These are phyloP conservation scores for Aspergillus indologenus DNA, from an alignment of 495 filamentous ascomycete genomes.

Conservation along the genomic window DNA sequence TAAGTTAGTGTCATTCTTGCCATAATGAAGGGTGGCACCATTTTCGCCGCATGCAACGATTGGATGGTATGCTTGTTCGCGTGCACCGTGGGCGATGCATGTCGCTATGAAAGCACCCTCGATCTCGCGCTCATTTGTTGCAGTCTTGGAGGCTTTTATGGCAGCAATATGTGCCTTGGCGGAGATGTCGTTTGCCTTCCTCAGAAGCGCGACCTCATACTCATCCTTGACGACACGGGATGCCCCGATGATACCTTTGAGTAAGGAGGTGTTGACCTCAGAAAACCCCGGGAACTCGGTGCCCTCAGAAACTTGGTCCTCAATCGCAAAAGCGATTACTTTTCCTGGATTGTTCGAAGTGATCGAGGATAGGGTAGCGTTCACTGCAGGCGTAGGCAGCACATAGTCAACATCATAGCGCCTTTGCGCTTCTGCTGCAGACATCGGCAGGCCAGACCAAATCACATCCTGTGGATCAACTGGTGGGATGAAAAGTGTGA, in stretches of 20 bases:
- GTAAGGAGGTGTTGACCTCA: conserved; percentile 19
- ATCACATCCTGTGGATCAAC: conserved; percentile 88
- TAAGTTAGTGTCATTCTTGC: conserved; percentile 68
- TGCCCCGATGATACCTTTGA: conserved; percentile 76
- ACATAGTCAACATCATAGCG: conserved; percentile 84
- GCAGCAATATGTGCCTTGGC: conserved; percentile 71
- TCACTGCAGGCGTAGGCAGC: conserved; percentile 64
- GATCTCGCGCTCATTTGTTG: conserved; percentile 77
- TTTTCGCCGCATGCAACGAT: conserved; percentile 76
- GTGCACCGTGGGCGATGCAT: conserved; percentile 72
- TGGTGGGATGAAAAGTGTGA: conserved; percentile 90
- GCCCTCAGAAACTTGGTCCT: conserved; percentile 62
- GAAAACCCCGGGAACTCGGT: conserved; percentile 51
- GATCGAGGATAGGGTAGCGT: conserved; percentile 54
- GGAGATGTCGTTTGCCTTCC: conserved; percentile 79
- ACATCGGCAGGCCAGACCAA: conserved; percentile 88
- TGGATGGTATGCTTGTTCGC: conserved; percentile 77
- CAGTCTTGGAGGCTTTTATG: conserved; percentile 60
- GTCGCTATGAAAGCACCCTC: conserved; percentile 71
- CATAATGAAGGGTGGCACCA: conserved; percentile 85
- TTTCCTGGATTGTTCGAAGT: conserved; percentile 44
- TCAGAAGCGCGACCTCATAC: conserved; percentile 80
- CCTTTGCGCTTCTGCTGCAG: conserved; percentile 64
- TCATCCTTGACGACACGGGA: conserved; percentile 76
- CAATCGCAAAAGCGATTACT: conserved; percentile 64